phyloP scores from a whole-genome alignment of 2,329 filamentous ascomycete species.

The Salinomyces thailandicus region DNA sequence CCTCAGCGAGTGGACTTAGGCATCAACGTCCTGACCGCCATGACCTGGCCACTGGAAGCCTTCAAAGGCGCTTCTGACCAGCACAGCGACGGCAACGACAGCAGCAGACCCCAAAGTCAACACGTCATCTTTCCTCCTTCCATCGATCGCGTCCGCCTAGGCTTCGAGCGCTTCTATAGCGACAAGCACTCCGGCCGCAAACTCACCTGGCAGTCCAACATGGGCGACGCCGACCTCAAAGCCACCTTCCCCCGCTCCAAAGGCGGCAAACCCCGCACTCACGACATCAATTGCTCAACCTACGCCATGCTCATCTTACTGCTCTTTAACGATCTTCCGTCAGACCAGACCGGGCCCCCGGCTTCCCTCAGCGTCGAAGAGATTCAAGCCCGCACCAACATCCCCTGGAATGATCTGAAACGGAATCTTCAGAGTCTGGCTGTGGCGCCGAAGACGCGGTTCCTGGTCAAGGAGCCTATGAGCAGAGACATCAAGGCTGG shows the following conservation, averaged over 20 bases:
- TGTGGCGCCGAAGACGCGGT: constrained; percentile 69
- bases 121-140: constrained; percentile 64
- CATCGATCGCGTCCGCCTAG: constrained; percentile 65
- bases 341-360: constrained; percentile 29
- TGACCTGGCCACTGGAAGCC: constrained; percentile 87
- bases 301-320: constrained; percentile 84
- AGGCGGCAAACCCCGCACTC: constrained; percentile 58
- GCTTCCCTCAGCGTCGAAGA: constrained; percentile 54
- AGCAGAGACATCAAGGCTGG: constrained; percentile 65
- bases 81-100: constrained; percentile 30
- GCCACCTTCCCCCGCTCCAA: constrained; percentile 68
- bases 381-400: constrained; percentile 72
- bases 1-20: constrained; percentile 63
- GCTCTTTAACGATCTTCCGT: constrained; percentile 70
- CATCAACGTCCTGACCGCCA: constrained; percentile 80
- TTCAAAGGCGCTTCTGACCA: constrained; percentile 53
- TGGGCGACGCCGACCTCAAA: constrained; percentile 78
- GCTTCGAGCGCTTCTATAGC: constrained; percentile 82
- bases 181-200: constrained; percentile 78
- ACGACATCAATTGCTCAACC: constrained; percentile 86
- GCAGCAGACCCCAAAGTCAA: constrained; percentile 23
- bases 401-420: constrained; percentile 61
- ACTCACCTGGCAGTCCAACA: constrained; percentile 67
- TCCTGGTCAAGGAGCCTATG: constrained; percentile 70
- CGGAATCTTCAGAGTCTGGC: constrained; percentile 72